phyloP scores from a whole-genome alignment of 192 early-diverging fungal species.

The Phycomyces nitens region DNA sequence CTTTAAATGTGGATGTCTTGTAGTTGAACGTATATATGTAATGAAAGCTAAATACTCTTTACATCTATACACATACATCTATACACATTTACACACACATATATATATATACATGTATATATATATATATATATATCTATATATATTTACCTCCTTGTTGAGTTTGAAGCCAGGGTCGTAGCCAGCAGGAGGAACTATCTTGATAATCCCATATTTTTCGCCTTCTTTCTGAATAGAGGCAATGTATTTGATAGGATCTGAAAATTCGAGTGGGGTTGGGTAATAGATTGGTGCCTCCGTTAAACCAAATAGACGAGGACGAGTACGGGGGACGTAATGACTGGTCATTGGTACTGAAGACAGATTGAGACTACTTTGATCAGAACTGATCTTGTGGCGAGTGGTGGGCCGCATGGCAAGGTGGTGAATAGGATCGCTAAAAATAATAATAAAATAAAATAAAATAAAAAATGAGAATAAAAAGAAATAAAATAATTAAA shows the following conservation, averaged over 20 bases:
- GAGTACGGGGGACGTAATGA: constrained; percentile 39
- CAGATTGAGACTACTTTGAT: neutral
- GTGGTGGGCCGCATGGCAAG: neutral
- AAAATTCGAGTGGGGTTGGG: constrained; percentile 80
- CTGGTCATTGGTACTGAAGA: neutral
- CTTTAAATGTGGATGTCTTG: too few relatives aligned
- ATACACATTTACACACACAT: constrained; percentile 13
- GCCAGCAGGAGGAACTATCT: constrained; percentile 85
- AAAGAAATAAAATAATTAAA: too few relatives aligned
- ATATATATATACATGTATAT: constrained; percentile 10
- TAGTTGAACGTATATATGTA: too few relatives aligned
- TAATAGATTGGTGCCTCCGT: constrained; percentile 73
- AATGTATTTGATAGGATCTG: constrained; percentile 82
- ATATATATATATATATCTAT: constrained; percentile 4
- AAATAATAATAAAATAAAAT: neutral
- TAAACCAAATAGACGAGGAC: constrained; percentile 66
- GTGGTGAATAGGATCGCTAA: neutral
- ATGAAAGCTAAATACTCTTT: too few relatives aligned
- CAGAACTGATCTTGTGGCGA: neutral
- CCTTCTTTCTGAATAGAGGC: constrained; percentile 71
- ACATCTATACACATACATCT: too few relatives aligned
- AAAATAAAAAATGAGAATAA: neutral
- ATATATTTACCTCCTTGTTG: constrained; percentile 61
- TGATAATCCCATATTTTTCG: constrained; percentile 83
- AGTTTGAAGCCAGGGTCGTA: constrained; percentile 88